Percentiles rank a stretch among this genome's conserved stretches.
These are phyloP conservation scores for Ostreobium quekettii DNA, from an alignment of 139 green algal genomes.

Conservation along the genomic window DNA sequence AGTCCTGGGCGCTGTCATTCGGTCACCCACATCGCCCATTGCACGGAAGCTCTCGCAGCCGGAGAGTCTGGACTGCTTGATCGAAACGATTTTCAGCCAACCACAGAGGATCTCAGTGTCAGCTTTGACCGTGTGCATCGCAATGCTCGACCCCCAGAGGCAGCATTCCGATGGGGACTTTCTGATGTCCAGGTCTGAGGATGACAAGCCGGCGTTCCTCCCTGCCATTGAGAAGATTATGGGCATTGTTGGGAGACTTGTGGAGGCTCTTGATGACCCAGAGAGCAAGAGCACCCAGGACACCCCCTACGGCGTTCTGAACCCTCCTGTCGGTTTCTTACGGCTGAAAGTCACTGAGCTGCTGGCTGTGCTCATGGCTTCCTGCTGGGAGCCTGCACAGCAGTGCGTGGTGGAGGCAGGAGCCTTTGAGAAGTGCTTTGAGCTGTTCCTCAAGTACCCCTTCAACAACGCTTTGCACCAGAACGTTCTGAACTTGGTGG, in stretches of 20 bases:
- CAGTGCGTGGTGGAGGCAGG: constrained; percentile 39
- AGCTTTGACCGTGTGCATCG: constrained; percentile 70
- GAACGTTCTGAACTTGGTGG: constrained; percentile 52
- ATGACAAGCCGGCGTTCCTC: background rate
- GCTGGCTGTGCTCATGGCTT: constrained; percentile 63
- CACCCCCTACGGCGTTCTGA: constrained; percentile 67
- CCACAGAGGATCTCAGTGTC: constrained; percentile 42
- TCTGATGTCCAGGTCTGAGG: background rate
- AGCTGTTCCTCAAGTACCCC: constrained; percentile 67
- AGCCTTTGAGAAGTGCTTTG: constrained; percentile 45
- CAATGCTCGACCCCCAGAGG: constrained; percentile 64
- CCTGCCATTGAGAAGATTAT: constrained; percentile 1
- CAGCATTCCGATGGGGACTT: background rate
- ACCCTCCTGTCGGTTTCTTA: constrained; percentile 53
- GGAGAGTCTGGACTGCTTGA: constrained; percentile 34
- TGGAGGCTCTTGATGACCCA: background rate
- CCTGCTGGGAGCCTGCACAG: constrained; percentile 42
- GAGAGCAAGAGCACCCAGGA: constrained; percentile 26
- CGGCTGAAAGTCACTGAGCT: constrained; percentile 72
- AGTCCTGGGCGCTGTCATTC: constrained; percentile 71
- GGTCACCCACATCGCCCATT: constrained; percentile 59
- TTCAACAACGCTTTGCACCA: constrained; percentile 91
- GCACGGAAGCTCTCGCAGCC: constrained; percentile 44
- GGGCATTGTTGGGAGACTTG: background rate
- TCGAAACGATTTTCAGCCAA: constrained; percentile 19